Conservation (phyloP, 2,329 filamentous ascomycete species). For the Juglanconis sp. region DNA sequence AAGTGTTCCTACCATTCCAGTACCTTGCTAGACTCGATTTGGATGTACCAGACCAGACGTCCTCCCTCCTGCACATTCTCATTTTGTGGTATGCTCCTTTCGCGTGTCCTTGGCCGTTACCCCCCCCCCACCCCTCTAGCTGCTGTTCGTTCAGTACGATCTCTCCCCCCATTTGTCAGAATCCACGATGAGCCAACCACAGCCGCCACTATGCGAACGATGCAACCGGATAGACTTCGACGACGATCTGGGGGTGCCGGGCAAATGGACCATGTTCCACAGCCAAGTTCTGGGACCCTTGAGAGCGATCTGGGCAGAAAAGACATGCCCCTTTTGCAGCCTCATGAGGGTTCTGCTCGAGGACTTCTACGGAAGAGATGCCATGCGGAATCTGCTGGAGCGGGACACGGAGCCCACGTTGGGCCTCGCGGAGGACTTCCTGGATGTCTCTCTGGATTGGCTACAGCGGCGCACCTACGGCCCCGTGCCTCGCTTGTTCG, state of each 20-base stretch:
- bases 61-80: no score
- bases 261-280: neutral
- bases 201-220: neutral
- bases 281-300: neutral
- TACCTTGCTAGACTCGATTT: no score
- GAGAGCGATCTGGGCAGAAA: neutral
- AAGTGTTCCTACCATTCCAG: no score
- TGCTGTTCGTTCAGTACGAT: neutral
- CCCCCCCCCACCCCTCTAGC: neutral
- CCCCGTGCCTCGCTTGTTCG: neutral
- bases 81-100: no score
- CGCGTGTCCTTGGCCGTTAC: no score
- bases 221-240: neutral
- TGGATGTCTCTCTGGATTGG: neutral
- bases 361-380: neutral
- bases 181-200: no score
- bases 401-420: neutral
- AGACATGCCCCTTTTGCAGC: neutral
- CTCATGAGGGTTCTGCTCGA: neutral
- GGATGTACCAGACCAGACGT: no score
- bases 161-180: no score
- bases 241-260: neutral
- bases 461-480: neutral
- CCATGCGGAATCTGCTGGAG: neutral
- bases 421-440: neutral